Percentiles rank a stretch among this genome's conserved stretches.
Conservation (phyloP, 2,329 filamentous ascomycete species). For the Sarocladiaceae sp. region DNA sequence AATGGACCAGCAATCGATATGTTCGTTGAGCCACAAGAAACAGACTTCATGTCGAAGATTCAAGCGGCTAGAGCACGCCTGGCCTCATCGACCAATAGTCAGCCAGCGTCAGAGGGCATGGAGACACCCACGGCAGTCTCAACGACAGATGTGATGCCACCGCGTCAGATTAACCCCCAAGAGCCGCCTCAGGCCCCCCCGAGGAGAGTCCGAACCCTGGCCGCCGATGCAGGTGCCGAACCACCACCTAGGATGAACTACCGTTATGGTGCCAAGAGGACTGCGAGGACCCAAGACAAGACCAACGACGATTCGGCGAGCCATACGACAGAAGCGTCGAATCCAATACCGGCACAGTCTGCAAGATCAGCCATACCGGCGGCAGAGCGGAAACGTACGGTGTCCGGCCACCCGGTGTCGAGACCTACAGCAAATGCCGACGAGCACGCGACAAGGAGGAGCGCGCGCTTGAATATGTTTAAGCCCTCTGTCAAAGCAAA, state of each 20-base stretch:
- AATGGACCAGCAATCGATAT: slow-evolving; percentile 36
- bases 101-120: slow-evolving; percentile 45
- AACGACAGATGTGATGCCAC: slow-evolving; percentile 15
- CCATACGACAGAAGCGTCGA: slow-evolving; percentile 23
- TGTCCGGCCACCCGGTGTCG: slow-evolving; percentile 73
- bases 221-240: slow-evolving; percentile 46
- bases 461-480: slow-evolving; percentile 63
- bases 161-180: slow-evolving; percentile 20
- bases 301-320: slow-evolving; percentile 9
- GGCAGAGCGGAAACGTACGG: slow-evolving; percentile 75
- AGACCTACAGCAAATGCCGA: slow-evolving; percentile 40
- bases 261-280: slow-evolving; percentile 39
- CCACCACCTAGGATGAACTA: slow-evolving; percentile 60
- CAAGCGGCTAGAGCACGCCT: slow-evolving; percentile 43
- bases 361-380: slow-evolving; percentile 33
- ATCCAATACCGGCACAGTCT: slow-evolving; percentile 33
- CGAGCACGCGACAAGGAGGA: slow-evolving; percentile 59
- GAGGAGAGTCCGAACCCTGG: slow-evolving; percentile 46
- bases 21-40: slow-evolving; percentile 37
- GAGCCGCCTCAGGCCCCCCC: slow-evolving; percentile 47
- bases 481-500: slow-evolving; percentile 64
- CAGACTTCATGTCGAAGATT: slow-evolving; percentile 51
- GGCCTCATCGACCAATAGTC: slow-evolving; percentile 29
- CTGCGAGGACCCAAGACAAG: slow-evolving; percentile 30
- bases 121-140: slow-evolving; percentile 49